A percentile compares a stretch with the other conserved stretches of the same genome.
phyloP scores from a whole-genome alignment of 1,284 basidiomycete genomes.

The Boletus sp. region DNA sequence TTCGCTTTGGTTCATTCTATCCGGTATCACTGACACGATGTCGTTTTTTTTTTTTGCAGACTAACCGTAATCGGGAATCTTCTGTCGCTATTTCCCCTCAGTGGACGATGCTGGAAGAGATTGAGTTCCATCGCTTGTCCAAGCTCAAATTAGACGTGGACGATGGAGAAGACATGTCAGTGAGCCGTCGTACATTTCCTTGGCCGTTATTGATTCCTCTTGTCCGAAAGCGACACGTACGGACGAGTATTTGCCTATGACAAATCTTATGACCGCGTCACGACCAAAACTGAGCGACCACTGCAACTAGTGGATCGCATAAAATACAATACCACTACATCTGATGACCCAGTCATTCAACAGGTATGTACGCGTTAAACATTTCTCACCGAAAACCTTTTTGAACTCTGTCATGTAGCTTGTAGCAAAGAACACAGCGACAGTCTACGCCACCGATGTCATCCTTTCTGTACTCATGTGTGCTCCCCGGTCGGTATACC shows the following conservation, averaged over 20 bases:
- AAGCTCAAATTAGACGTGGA: slow-evolving; percentile 93
- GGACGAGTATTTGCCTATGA: slow-evolving; percentile 94
- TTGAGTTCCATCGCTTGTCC: slow-evolving; percentile 90
- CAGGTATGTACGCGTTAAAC: slow-evolving; percentile 46
- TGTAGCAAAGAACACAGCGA: slow-evolving; percentile 73
- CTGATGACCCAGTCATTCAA: slow-evolving; percentile 94
- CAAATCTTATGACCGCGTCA: slow-evolving; percentile 93
- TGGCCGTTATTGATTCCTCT: slow-evolving; percentile 2
- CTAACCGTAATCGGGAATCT: slow-evolving; percentile 86
- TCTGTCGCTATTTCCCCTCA: slow-evolving; percentile 90
- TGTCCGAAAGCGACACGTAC: slow-evolving; percentile 64
- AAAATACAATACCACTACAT: slow-evolving; percentile 96
- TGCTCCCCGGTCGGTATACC: slow-evolving; percentile 91
- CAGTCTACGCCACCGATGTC: slow-evolving; percentile 92
- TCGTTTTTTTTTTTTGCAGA: slow-evolving; percentile 42
- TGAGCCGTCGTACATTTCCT: slow-evolving; percentile 15
- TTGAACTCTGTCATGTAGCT: slow-evolving; percentile 45
- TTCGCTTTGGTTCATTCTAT: neutral
- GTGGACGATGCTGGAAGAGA: slow-evolving; percentile 95
- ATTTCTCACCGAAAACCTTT: slow-evolving; percentile 2
- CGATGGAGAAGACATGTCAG: slow-evolving; percentile 83
- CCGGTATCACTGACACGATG: slow-evolving; percentile 5
- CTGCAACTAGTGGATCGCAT: slow-evolving; percentile 92
- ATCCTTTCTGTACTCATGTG: slow-evolving; percentile 97
- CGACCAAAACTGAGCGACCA: slow-evolving; percentile 87